These are phyloP conservation scores for Monosporascus sp. DNA, from an alignment of 2,329 filamentous ascomycete genomes.

Conservation along the genomic window DNA sequence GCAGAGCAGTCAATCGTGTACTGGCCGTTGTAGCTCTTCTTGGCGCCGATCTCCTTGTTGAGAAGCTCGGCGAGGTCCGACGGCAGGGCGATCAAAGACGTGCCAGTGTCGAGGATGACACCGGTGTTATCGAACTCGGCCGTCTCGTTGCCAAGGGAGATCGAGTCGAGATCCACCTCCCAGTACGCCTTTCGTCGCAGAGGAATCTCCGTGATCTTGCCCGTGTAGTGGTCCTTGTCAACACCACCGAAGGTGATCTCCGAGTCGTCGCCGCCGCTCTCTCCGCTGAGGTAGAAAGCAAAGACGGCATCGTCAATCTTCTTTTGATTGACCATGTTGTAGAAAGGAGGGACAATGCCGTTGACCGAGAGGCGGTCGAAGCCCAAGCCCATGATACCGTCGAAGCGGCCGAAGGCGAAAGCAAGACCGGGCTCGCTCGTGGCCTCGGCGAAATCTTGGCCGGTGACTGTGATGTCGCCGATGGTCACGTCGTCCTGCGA, in stretches of 20 bases:
- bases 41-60: slow-evolving; percentile 96
- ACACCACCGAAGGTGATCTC: slow-evolving; percentile 88
- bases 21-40: slow-evolving; percentile 96
- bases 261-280: slow-evolving; percentile 64
- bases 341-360: slow-evolving; percentile 89
- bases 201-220: slow-evolving; percentile 88
- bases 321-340: slow-evolving; percentile 87
- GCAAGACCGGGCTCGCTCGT: slow-evolving; percentile 93
- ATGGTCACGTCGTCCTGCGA: slow-evolving; percentile 84
- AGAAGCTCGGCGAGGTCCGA: slow-evolving; percentile 87
- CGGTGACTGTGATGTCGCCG: slow-evolving; percentile 81
- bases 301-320: slow-evolving; percentile 90
- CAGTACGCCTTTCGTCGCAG: slow-evolving; percentile 98
- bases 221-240: slow-evolving; percentile 72
- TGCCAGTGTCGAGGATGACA: slow-evolving; percentile 96
- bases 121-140: slow-evolving; percentile 92
- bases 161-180: slow-evolving; percentile 94
- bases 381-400: slow-evolving; percentile 91
- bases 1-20: slow-evolving; percentile 88
- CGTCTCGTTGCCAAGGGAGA: slow-evolving; percentile 79
- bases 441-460: slow-evolving; percentile 93
- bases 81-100: slow-evolving; percentile 93
- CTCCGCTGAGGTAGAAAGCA: slow-evolving; percentile 87
- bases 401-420: slow-evolving; percentile 95
- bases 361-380: slow-evolving; percentile 98